A percentile compares a stretch with the other conserved stretches of the same genome.
Conservation (phyloP, 169 alveolate genomes). For the Perkinsus olseni region DNA sequence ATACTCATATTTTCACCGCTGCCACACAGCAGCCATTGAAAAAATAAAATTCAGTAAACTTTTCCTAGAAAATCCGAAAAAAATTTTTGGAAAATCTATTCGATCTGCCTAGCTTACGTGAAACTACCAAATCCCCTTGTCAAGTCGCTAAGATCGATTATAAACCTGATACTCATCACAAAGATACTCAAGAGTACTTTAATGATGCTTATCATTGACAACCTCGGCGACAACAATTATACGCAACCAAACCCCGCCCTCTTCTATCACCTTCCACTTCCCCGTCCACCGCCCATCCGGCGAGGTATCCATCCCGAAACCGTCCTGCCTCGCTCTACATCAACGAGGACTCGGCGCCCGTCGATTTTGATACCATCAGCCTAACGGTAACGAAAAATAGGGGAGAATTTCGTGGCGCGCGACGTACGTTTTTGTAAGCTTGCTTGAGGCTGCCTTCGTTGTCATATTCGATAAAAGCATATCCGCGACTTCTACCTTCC, state of each 20-base stretch:
- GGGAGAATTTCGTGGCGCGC: conserved; percentile 44
- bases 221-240: conserved; percentile 5
- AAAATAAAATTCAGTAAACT: no score
- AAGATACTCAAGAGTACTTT: no score
- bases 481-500: conserved; percentile 85
- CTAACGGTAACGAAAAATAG: conserved; percentile 62
- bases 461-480: conserved; percentile 90
- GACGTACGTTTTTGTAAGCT: conserved; percentile 10
- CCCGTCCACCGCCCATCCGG: conserved; percentile 91
- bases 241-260: conserved; percentile 42
- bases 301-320: conserved; percentile 86
- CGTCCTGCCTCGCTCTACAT: conserved; percentile 88
- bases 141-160: no score
- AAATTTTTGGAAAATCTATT: no score
- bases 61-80: no score
- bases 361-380: conserved; percentile 85
- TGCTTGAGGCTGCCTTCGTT: conserved; percentile 63
- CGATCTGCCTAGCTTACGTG: no score
- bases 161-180: no score
- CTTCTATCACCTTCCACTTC: conserved; percentile 59
- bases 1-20: no score
- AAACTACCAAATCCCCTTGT: no score
- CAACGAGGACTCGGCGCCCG: conserved; percentile 85
- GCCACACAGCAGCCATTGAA: no score
- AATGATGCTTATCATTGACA: no score